Conservation (phyloP, 768 basidiomycete genomes). For the Boletus pseudopeckii region DNA sequence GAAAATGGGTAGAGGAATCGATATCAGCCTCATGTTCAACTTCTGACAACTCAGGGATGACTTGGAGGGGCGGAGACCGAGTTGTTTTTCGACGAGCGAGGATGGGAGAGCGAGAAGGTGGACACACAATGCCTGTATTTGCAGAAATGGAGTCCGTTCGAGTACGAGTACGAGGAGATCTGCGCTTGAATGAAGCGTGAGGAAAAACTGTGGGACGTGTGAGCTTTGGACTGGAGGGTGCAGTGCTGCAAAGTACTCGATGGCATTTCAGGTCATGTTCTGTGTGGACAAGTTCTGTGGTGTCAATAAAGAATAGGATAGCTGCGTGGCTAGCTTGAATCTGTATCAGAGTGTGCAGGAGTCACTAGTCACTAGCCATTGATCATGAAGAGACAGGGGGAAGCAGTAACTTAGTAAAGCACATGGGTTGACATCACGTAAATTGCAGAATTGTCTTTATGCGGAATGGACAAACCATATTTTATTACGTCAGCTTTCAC, state of each 20-base stretch:
- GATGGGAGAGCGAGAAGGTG: constrained; percentile 5
- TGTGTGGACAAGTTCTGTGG: too few species aligned
- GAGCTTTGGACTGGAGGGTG: not conserved
- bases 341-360: too few species aligned
- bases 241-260: constrained; percentile 13
- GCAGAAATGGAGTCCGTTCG: constrained; percentile 18
- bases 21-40: constrained; percentile 6
- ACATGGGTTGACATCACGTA: too few species aligned
- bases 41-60: constrained; percentile 32
- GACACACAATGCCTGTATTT: constrained; percentile 1
- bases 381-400: too few species aligned
- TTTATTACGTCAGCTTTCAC: too few species aligned
- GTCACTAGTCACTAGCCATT: too few species aligned
- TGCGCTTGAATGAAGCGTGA: constrained; percentile 26
- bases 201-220: constrained; percentile 16
- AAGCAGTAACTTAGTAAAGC: too few species aligned
- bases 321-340: too few species aligned
- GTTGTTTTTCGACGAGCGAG: constrained; percentile 6
- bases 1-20: constrained; percentile 6
- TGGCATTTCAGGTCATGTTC: constrained; percentile 18
- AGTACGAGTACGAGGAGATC: constrained; percentile 18
- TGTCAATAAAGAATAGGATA: too few species aligned
- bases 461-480: too few species aligned
- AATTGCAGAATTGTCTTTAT: too few species aligned
- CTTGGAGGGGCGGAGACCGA: constrained; percentile 31